Base-by-base conservation (phyloP, 768 basidiomycete species). In the Pleurotus citrinopileatus region DNA sequence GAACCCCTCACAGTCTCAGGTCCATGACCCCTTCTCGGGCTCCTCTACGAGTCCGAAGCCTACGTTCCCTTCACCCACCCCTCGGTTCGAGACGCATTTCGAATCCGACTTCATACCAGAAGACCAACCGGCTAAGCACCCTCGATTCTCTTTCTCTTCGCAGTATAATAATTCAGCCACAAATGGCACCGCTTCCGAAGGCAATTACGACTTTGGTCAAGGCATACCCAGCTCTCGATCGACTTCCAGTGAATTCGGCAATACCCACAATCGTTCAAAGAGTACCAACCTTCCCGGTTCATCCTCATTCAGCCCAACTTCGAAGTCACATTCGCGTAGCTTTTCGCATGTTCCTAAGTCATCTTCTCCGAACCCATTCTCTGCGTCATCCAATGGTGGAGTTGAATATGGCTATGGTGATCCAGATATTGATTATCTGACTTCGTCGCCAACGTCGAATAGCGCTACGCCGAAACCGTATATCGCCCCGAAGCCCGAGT, bases 401-500 rank as follows among this genome's bases (percentile, higher is more conserved):
- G 7, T 9, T n/a, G 38, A 40, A 40, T 40, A 40, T 40, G 38
- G 38, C 7, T 50, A 50, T 23, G 34, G 22, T 23, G 48, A 50
- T 9, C 19, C 28, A 10, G 32, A 50, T 3, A 15, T 29, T 29
- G 45, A 26, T 52, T 43, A 42, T 27, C 45, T 2, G 25, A 50
- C 22, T 13, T 12, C 26, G 17, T 50, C 26, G 19, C 20, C 55
- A 25, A 57, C 53, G 57, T 32, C 32, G 55, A 51, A 53, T 44
- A 26, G 42, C 20, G 19, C 26, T 29, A 23, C 45, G 17, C 29
- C 52, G 4, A 40, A 52, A 9, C 53, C 60, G 15, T 54, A 45
- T 54, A 68, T 82, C 53, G 70, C 72, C 55, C 69, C 79, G 12
- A 82, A 82, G 58, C 73, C 75, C 15, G 83, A 81, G 58, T 62